Conservation (phyloP, 2,329 filamentous ascomycete species). For the Nigrograna mackinnonii region DNA sequence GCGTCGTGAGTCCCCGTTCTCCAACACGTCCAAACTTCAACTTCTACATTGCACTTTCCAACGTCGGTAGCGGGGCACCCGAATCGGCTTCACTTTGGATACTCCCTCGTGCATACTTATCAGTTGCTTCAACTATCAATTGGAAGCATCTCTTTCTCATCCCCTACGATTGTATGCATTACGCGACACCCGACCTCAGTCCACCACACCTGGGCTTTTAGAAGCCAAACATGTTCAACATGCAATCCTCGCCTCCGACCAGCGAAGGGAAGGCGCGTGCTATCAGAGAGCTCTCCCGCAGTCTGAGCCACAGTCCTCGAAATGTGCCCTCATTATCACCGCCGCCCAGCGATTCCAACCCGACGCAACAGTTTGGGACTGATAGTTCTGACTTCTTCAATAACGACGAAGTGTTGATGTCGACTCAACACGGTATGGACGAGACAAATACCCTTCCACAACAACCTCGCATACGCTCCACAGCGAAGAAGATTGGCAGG, state of each 20-base stretch:
- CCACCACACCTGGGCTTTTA: slow-evolving; percentile 14
- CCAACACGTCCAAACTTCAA: slow-evolving; percentile 21
- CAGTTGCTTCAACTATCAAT: slow-evolving; percentile 19
- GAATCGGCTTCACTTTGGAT: slow-evolving; percentile 21
- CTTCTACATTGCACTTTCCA: slow-evolving; percentile 35
- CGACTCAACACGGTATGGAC: slow-evolving; percentile 42
- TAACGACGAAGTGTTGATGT: slow-evolving; percentile 41
- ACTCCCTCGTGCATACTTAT: slow-evolving; percentile 16
- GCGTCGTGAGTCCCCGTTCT: slow-evolving; percentile 3
- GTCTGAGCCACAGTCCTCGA: slow-evolving; percentile 35
- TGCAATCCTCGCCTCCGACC: slow-evolving; percentile 41
- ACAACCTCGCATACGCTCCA: slow-evolving; percentile 39
- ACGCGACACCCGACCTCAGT: slow-evolving; percentile 40
- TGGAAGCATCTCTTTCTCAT: slow-evolving; percentile 31
- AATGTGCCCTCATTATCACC: slow-evolving; percentile 32
- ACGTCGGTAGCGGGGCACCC: slow-evolving; percentile 13
- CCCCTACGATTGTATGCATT: slow-evolving; percentile 25
- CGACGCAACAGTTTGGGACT: slow-evolving; percentile 33
- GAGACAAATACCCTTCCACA: slow-evolving; percentile 36
- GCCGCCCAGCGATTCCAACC: slow-evolving; percentile 39
- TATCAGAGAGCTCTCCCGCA: slow-evolving; percentile 40
- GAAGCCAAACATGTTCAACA: slow-evolving; percentile 23
- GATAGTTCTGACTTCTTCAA: slow-evolving; percentile 32
- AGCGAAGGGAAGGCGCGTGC: slow-evolving; percentile 42
- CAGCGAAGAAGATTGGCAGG: slow-evolving; percentile 40